These are phyloP conservation scores for Diaporthe longicolla DNA, from an alignment of 2,329 filamentous ascomycete species.

Conservation along the genomic window DNA sequence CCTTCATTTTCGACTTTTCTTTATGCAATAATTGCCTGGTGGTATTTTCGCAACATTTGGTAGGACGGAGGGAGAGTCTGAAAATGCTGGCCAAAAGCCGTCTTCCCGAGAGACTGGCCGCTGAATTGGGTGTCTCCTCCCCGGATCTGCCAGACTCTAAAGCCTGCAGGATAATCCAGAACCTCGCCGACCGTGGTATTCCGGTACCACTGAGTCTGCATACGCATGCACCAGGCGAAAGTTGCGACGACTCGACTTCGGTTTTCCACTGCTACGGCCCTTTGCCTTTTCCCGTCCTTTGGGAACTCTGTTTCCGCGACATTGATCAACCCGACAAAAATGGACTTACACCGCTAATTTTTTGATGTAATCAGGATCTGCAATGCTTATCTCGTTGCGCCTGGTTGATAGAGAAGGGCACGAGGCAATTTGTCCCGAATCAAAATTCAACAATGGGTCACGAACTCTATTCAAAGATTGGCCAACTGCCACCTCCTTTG, in stretches of 20 bases:
- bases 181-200: background rate
- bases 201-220: slow-evolving; percentile 2
- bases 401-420: slow-evolving; percentile 24
- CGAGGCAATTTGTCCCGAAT: too few relatives aligned
- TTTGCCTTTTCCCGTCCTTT: background rate
- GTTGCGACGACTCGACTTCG: background rate
- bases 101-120: slow-evolving; percentile 12
- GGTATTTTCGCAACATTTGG: slow-evolving; percentile 14
- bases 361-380: background rate
- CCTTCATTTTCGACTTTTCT: background rate
- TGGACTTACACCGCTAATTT: background rate
- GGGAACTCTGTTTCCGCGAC: slow-evolving; percentile 6
- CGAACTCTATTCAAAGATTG: slow-evolving; percentile 5
- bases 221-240: background rate
- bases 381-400: background rate
- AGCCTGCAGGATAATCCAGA: background rate
- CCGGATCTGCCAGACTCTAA: background rate
- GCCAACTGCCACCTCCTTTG: too few relatives aligned
- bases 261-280: background rate
- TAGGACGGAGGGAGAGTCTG: slow-evolving; percentile 1
- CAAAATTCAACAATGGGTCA: too few relatives aligned
- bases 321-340: background rate
- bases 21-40: slow-evolving; percentile 2
- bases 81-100: slow-evolving; percentile 10
- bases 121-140: slow-evolving; percentile 3